Evolutionary conservation across 2,329 filamentous ascomycete genomes (phyloP), one percentile per base, ranked within the genome.

Genomic region (Paramyrothecium sp.): DNA sequence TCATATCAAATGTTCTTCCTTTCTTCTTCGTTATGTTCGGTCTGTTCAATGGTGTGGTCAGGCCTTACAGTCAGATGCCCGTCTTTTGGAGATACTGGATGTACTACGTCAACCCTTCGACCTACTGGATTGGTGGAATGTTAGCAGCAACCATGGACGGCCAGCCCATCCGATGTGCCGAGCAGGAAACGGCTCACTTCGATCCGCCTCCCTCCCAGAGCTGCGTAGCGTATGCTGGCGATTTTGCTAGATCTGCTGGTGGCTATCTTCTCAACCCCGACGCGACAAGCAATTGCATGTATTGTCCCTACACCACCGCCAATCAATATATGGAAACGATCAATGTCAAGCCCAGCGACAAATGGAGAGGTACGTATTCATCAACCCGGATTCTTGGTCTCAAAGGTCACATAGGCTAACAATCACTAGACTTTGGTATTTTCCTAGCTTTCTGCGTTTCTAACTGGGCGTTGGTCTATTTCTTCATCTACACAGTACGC

Each of bases 11-110:
- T 67, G 75, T 88, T 21, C 77, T 92, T 5, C 90, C 90, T 1
- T 92, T 93, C 77, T 91, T 93, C 81, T 90, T 93, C 75, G 86
- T 92, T 70, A 87, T 91, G 78, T 88, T 90, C 66, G 82, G 81
- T 46, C 73, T 91, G 22, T 92, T 93, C 80, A 92, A 91, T 75
- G 90, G 90, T 62, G 86, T 93, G 20, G 83, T 93, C 11, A 81
- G 88, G 2, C 86, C 89, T 0, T 92, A 90, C 70, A 63, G 72
- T 1, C 75, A 80, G 59, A 77, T 92, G 33, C 84, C 85, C 0
- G 83, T 84, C 23, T 91, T 92, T 75, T 94, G 88, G 87, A 77
- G 80, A 44, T 90, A 89, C 73, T 91, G 87, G 85, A 81, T 83
- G 77, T 89, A 89, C 74, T 89, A 82, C 67, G 71, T 87, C 63